phyloP scores from a whole-genome alignment of 371 early-diverging fungal species.

The Fennellomyces sp. region DNA sequence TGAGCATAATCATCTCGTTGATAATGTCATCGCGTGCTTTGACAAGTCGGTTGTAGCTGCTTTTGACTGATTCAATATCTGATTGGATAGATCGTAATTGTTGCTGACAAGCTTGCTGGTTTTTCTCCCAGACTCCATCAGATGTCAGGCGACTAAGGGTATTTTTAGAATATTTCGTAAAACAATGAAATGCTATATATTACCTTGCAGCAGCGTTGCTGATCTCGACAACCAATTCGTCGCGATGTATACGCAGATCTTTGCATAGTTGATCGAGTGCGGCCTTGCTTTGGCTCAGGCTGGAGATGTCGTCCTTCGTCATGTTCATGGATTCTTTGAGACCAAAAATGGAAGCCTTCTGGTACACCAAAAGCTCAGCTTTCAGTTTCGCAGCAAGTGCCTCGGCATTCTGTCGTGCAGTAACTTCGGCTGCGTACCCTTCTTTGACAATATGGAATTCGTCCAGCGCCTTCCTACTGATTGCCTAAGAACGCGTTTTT shows the following conservation, averaged over 20 bases:
- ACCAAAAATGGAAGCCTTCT: slow-evolving; percentile 34
- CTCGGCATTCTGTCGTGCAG: slow-evolving; percentile 42
- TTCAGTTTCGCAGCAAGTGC: slow-evolving; percentile 26
- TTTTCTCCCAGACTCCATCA: slow-evolving; percentile 27
- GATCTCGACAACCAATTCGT: slow-evolving; percentile 20
- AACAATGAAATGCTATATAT: slow-evolving; percentile 8
- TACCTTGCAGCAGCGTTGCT: slow-evolving; percentile 10
- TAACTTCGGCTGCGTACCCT: slow-evolving; percentile 40
- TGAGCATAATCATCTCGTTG: slow-evolving; percentile 56
- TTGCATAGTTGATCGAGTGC: slow-evolving; percentile 39
- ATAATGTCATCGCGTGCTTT: slow-evolving; percentile 43
- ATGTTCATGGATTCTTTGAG: slow-evolving; percentile 7
- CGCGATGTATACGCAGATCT: slow-evolving; percentile 39
- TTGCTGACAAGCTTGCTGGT: slow-evolving; percentile 34
- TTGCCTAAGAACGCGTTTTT: slow-evolving; percentile 26
- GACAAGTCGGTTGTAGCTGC: slow-evolving; percentile 25
- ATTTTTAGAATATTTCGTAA: no score
- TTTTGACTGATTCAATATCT: slow-evolving; percentile 24
- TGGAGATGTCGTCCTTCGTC: slow-evolving; percentile 38
- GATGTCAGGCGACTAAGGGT: slow-evolving; percentile 16
- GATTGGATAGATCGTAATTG: slow-evolving; percentile 35
- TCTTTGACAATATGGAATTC: slow-evolving; percentile 50
- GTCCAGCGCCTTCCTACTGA: slow-evolving; percentile 50
- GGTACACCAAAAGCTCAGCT: slow-evolving; percentile 36
- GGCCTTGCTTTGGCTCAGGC: slow-evolving; percentile 30